Conservation (phyloP, 208 protist genomes). For the Trypanosoma melophagium region DNA sequence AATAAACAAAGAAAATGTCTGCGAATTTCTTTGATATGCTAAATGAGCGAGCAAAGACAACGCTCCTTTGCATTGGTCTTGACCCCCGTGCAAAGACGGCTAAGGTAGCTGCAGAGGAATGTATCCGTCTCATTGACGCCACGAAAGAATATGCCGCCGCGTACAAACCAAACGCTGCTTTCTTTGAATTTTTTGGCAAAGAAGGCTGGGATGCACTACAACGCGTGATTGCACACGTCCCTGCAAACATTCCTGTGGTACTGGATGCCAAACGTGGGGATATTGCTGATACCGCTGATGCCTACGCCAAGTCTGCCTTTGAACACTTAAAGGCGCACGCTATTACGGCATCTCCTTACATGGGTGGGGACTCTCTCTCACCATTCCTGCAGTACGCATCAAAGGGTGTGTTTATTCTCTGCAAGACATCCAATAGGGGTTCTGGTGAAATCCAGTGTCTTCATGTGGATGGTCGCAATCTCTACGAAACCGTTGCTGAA, state of each 20-base stretch:
- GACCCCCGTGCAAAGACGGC: constrained; percentile 78
- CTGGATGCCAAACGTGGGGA: constrained; percentile 89
- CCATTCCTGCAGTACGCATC: constrained; percentile 79
- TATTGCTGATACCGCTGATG: constrained; percentile 84
- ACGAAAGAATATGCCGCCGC: constrained; percentile 82
- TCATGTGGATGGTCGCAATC: constrained; percentile 41
- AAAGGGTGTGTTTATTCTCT: constrained; percentile 82
- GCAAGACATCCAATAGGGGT: constrained; percentile 90
- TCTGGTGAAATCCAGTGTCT: constrained; percentile 85
- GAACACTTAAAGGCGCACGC: constrained; percentile 76
- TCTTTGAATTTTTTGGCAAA: constrained; percentile 82
- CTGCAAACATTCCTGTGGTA: constrained; percentile 77
- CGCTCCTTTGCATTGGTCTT: constrained; percentile 84
- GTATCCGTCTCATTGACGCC: constrained; percentile 71
- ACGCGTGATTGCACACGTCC: constrained; percentile 65
- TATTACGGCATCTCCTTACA: constrained; percentile 87
- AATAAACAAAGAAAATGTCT: constrained; percentile 24
- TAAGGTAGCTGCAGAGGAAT: constrained; percentile 60
- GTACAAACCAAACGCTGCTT: constrained; percentile 90
- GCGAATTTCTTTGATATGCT: constrained; percentile 78
- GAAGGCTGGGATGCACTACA: constrained; percentile 71
- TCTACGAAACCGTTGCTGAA: constrained; percentile 86
- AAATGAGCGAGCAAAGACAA: constrained; percentile 73
- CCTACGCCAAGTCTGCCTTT: constrained; percentile 84
- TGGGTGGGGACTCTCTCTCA: constrained; percentile 80